Evolutionary conservation across 2,329 filamentous ascomycete species (phyloP).

Genomic region (Aspergillus sp.): DNA sequence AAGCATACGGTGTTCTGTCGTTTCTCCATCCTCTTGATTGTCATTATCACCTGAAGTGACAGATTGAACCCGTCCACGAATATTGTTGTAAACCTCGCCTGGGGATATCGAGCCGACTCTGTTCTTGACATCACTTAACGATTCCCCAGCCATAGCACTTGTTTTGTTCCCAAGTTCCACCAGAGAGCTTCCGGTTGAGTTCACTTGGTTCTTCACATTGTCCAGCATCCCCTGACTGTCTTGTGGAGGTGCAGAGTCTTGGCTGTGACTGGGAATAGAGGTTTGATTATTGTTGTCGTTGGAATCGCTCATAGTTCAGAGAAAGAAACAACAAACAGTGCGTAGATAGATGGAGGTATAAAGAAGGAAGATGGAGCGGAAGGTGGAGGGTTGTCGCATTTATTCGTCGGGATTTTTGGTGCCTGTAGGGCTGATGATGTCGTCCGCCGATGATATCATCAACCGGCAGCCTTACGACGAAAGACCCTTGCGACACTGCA

Average conservation of each 20-base stretch:
- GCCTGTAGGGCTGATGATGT: conserved; percentile 1
- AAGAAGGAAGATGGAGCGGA: too few relatives aligned
- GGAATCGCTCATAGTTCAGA: too few relatives aligned
- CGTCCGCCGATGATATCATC: background rate
- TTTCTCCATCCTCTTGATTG: background rate
- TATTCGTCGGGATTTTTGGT: background rate
- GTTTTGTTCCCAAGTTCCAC: conserved; percentile 1
- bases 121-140: conserved; percentile 7
- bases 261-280: background rate
- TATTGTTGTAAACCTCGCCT: conserved; percentile 6
- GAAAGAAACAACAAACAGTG: too few relatives aligned
- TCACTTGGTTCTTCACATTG: background rate
- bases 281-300: background rate
- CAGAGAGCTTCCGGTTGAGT: conserved; percentile 1
- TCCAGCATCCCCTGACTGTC: background rate
- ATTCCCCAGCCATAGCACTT: conserved; percentile 6
- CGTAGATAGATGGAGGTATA: too few relatives aligned
- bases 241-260: too few relatives aligned
- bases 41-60: conserved; percentile 4
- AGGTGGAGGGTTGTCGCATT: too few relatives aligned
- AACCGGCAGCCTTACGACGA: background rate
- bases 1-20: background rate
- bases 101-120: conserved; percentile 3
- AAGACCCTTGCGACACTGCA: background rate
- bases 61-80: conserved; percentile 8